A percentile compares a stretch with the other conserved stretches of the same genome.
These are phyloP conservation scores for Coprinopsis sp. DNA, from an alignment of 768 basidiomycete genomes.

Conservation along the genomic window DNA sequence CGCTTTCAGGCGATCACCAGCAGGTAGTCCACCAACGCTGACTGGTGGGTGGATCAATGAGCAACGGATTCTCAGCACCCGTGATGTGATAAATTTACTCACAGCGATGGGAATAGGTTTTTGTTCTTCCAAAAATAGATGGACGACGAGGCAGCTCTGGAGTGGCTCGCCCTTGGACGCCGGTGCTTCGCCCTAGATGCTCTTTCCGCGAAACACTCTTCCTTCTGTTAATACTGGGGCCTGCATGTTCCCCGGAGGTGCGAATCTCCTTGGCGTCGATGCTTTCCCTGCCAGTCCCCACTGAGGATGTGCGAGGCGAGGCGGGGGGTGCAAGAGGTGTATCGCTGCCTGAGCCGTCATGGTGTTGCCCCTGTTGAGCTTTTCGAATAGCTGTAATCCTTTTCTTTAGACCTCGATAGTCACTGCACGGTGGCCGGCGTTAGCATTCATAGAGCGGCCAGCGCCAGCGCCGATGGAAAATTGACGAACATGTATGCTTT, in stretches of 20 bases:
- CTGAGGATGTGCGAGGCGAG: background rate
- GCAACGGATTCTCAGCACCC: too few species aligned
- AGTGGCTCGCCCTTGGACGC: background rate
- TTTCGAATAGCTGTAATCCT: slow-evolving; percentile 52
- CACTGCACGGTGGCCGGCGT: slow-evolving; percentile 33
- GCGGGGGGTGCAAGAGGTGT: background rate
- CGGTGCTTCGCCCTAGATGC: background rate
- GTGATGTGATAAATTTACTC: slow-evolving; percentile 11
- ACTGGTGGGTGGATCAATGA: too few species aligned
- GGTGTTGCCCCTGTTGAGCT: slow-evolving; percentile 25
- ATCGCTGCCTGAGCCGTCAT: slow-evolving; percentile 6
- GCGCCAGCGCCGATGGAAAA: background rate
- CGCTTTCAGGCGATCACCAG: slow-evolving; percentile 19
- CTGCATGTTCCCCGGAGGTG: too few species aligned
- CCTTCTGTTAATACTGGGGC: too few species aligned
- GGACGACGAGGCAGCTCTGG: background rate
- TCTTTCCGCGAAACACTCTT: background rate
- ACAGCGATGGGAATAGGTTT: background rate
- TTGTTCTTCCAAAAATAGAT: slow-evolving; percentile 3
- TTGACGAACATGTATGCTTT: slow-evolving; percentile 47
- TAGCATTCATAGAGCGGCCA: slow-evolving; percentile 4
- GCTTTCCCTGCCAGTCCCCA: background rate
- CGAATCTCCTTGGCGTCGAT: background rate
- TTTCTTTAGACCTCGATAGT: slow-evolving; percentile 71
- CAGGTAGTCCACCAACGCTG: too few species aligned